Percentiles rank a stretch among this genome's conserved stretches.
Evolutionary conservation across 495 filamentous ascomycete genomes (phyloP).

Genomic region (Cercophora newfieldiana): DNA sequence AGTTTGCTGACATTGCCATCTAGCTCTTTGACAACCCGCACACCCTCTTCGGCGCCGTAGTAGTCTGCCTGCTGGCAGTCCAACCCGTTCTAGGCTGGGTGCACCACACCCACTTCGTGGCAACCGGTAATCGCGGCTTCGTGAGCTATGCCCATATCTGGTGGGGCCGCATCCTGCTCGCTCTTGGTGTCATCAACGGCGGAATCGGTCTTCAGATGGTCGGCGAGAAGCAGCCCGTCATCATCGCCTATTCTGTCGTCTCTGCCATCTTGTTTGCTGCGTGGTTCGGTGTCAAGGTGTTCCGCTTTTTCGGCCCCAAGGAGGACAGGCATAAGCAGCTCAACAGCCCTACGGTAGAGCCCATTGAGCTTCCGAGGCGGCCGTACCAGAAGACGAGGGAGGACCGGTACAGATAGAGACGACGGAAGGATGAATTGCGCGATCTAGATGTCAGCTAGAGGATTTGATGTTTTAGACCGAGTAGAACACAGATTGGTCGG

Average conservation of each 20-base stretch:
- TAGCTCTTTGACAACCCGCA: conserved; percentile 46
- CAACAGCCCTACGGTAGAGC: not conserved
- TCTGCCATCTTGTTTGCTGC: conserved; percentile 52
- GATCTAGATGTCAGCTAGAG: not conserved
- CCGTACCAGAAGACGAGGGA: conserved; percentile 11
- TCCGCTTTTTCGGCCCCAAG: not conserved
- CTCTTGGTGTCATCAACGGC: conserved; percentile 69
- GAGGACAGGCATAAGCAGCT: not conserved
- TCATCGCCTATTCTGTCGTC: conserved; percentile 62
- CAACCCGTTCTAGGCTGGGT: conserved; percentile 65
- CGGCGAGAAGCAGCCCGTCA: conserved; percentile 39
- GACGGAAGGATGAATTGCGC: not conserved
- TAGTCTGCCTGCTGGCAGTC: conserved; percentile 57
- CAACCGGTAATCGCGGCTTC: conserved; percentile 47
- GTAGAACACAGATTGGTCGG: not conserved
- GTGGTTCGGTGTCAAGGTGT: conserved; percentile 39
- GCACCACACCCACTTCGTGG: conserved; percentile 61
- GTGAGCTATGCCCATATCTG: conserved; percentile 68
- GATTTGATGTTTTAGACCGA: not conserved
- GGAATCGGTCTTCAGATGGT: conserved; percentile 64
- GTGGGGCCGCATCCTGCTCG: conserved; percentile 63
- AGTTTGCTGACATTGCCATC: conserved; percentile 12
- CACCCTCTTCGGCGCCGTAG: conserved; percentile 58
- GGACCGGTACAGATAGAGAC: not conserved
- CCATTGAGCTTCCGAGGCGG: conserved; percentile 1